A percentile compares a stretch with the other conserved stretches of the same genome.
phyloP scores from a whole-genome alignment of 306 rosid genomes.

The Hippophae rhamnoides region DNA sequence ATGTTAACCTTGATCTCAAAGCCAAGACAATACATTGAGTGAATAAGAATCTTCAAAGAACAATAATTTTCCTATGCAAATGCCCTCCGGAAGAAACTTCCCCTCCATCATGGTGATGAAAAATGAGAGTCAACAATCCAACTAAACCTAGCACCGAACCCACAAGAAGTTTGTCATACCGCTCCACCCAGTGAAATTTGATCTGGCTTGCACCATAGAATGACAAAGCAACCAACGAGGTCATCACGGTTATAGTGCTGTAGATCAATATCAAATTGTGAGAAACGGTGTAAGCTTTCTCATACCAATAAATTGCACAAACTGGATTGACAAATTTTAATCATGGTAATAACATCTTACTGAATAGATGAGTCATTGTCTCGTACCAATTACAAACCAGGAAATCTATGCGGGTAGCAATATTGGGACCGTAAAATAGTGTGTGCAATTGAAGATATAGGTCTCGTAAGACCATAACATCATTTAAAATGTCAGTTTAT shows the following conservation, averaged over 20 bases:
- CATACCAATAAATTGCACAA: conserved; percentile 14
- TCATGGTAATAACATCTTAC: neutral
- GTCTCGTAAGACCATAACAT: neutral
- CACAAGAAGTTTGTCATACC: conserved; percentile 86
- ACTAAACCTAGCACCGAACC: conserved; percentile 82
- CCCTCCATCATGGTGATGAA: conserved; percentile 46
- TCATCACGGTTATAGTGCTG: conserved; percentile 97
- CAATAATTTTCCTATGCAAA: conserved; percentile 58
- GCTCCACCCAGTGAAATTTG: conserved; percentile 97
- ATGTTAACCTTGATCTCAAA: neutral
- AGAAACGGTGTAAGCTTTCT: conserved; percentile 8
- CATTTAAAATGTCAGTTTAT: too few relatives aligned
- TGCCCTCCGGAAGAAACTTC: conserved; percentile 44
- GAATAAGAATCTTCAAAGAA: conserved; percentile 29
- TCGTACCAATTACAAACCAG: neutral
- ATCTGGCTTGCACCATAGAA: conserved; percentile 96
- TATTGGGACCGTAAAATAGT: too few relatives aligned
- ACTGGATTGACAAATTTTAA: conserved; percentile 1
- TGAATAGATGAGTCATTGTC: neutral
- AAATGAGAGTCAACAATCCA: conserved; percentile 72
- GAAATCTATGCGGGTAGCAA: neutral
- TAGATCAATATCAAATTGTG: conserved; percentile 19
- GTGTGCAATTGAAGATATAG: neutral
- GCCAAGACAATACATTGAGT: conserved; percentile 10
- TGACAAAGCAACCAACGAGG: conserved; percentile 88